Base-by-base conservation (phyloP, 352 stramenopile genomes). In the Phytopythium sindhum region DNA sequence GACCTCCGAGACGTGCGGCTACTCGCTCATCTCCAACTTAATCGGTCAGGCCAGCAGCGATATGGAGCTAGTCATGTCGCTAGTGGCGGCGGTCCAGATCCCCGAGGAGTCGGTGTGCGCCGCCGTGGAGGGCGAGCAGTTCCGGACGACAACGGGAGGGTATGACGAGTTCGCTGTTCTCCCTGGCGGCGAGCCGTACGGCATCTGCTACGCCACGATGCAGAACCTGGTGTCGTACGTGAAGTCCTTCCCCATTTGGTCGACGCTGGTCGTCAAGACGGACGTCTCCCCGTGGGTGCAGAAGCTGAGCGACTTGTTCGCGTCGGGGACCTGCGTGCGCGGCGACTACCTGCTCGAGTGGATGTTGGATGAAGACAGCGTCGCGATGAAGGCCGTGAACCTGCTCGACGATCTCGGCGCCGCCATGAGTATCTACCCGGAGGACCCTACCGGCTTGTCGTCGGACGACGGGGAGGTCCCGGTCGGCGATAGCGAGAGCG, bases 181-280 rank as follows among this genome's bases (percentile, higher is more conserved):
- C 10, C 23, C 28, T 28, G 56, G 41, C 56, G n/a, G 26, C 26
- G 28, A 57, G 51, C 24, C 56, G 9, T 61, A 24, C 28, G 56
- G 56, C 41, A 53, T 61, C 41, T 61, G 56, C 56, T 61, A 61
- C 56, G 23, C 42, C 3, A 37, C 56, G 1, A 41, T 54, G 37
- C 39, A 61, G 24, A 51, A 61, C 39, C 41, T 61, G 24, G 42
- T 51, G 14, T 21, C 35, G 42, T 61, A 54, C 56, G 56, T 61
- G 15, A 61, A 51, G 39, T n/a, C 39, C 14, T 61, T 61, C 56
- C 56, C 56, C 39, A 31, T 61, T 24, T 51, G 28, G 56, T 39
- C 28, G 39, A 61, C 39, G 14, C 28, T 41, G 8, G 5, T 41
- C 8, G 26, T 61, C 24, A 12, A 53, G 24, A 63, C 26, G 44